phyloP scores from a whole-genome alignment of 208 protist genomes.

The Leptomonas pyrrhocoris region DNA sequence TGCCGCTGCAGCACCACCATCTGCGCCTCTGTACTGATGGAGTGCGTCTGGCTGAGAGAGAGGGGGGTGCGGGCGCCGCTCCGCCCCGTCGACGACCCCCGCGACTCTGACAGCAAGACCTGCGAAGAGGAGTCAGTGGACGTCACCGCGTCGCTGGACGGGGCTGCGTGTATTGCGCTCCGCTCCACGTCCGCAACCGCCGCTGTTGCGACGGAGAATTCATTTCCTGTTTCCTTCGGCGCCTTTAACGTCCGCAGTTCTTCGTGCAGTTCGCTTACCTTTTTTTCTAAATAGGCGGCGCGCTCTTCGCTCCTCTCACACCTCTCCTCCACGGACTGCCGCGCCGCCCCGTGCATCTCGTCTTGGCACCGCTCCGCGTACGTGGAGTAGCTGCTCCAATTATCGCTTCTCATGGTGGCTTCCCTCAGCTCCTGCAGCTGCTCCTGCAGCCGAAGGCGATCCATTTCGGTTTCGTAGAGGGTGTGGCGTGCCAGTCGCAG shows the following conservation, averaged over 20 bases:
- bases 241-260: background rate
- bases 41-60: slow-evolving; percentile 5
- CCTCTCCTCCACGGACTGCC: background rate
- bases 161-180: background rate
- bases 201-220: too few relatives aligned
- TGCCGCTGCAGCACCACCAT: slow-evolving; percentile 12
- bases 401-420: background rate
- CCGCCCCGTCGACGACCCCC: background rate
- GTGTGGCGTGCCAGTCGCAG: slow-evolving; percentile 13
- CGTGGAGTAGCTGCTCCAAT: too few relatives aligned
- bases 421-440: slow-evolving; percentile 12
- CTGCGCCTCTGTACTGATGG: slow-evolving; percentile 18
- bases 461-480: slow-evolving; percentile 5
- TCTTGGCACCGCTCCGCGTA: background rate
- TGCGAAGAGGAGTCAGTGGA: slow-evolving; percentile 3
- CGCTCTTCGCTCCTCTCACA: slow-evolving; percentile 7
- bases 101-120: background rate
- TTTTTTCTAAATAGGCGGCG: slow-evolving; percentile 29
- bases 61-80: background rate
- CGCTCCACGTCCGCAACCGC: background rate
- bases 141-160: slow-evolving; percentile 3
- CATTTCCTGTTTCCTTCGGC: background rate
- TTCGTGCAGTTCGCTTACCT: slow-evolving; percentile 20
- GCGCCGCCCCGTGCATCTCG: background rate
- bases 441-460: slow-evolving; percentile 11